These are phyloP conservation scores for Tulasnella sp. DNA, from an alignment of 768 basidiomycete genomes.

Conservation along the genomic window DNA sequence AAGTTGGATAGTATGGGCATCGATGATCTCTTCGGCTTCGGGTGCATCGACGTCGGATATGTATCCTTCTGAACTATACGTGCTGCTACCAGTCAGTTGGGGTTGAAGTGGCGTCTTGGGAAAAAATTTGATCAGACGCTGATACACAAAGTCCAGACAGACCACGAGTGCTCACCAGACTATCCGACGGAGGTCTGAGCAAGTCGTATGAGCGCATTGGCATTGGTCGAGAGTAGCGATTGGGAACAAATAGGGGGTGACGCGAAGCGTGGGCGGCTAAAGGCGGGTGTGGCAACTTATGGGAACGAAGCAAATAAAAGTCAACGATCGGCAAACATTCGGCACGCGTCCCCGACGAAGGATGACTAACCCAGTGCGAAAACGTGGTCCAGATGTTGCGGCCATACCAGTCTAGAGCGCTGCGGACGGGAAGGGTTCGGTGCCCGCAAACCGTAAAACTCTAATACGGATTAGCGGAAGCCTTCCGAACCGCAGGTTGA, in stretches of 20 bases:
- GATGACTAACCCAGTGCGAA: background rate
- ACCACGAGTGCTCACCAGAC: background rate
- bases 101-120: background rate
- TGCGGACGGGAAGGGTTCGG: background rate
- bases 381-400: background rate
- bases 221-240: background rate
- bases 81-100: background rate
- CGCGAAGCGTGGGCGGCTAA: too few species aligned
- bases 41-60: background rate
- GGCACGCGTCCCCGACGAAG: background rate
- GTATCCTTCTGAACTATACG: background rate
- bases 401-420: background rate
- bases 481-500: background rate
- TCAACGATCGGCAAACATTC: too few species aligned
- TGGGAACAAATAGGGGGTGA: too few species aligned
- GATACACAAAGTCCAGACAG: too few species aligned
- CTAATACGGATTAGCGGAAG: too few species aligned
- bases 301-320: too few species aligned
- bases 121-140: background rate
- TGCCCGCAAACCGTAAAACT: background rate
- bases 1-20: background rate
- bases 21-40: slow-evolving; percentile 2
- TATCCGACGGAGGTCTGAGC: background rate
- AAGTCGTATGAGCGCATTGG: background rate
- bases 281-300: too few species aligned